These are phyloP conservation scores for Saccharomycopsis fodiens DNA, from an alignment of 805 yeast species.

Conservation along the genomic window DNA sequence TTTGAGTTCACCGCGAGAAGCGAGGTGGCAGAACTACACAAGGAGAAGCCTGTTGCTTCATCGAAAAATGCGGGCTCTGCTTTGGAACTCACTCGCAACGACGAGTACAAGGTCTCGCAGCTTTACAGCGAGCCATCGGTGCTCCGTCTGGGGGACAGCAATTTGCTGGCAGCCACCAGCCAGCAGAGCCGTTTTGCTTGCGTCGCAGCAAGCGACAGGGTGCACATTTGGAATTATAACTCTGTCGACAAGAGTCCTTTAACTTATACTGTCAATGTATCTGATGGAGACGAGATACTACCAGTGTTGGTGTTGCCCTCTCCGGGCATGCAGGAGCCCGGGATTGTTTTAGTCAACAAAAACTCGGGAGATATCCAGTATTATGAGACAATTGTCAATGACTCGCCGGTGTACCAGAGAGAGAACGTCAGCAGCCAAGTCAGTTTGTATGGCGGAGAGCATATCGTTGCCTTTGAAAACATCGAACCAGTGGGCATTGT, in stretches of 20 bases:
- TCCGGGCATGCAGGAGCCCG: constrained; percentile 50
- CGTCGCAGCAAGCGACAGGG: constrained; percentile 37
- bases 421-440: constrained; percentile 31
- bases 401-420: constrained; percentile 48
- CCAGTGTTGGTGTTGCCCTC: constrained; percentile 54
- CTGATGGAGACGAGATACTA: constrained; percentile 22
- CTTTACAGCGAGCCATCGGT: constrained; percentile 46
- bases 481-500: constrained; percentile 72
- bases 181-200: constrained; percentile 41
- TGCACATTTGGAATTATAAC: constrained; percentile 62
- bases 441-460: constrained; percentile 44
- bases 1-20: constrained; percentile 1
- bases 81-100: constrained; percentile 49
- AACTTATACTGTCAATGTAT: background rate
- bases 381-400: constrained; percentile 67
- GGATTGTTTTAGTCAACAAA: constrained; percentile 59
- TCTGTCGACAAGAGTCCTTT: constrained; percentile 52
- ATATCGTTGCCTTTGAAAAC: constrained; percentile 46
- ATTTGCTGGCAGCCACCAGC: constrained; percentile 37
- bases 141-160: constrained; percentile 8
- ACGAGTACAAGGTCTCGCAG: constrained; percentile 48
- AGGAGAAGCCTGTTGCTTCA: background rate
- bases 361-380: constrained; percentile 53
- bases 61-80: constrained; percentile 19
- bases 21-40: background rate